Evolutionary conservation across 1,284 basidiomycete species (phyloP), one percentile per base, ranked within the genome.

Genomic region (Takashimella koratensis): DNA sequence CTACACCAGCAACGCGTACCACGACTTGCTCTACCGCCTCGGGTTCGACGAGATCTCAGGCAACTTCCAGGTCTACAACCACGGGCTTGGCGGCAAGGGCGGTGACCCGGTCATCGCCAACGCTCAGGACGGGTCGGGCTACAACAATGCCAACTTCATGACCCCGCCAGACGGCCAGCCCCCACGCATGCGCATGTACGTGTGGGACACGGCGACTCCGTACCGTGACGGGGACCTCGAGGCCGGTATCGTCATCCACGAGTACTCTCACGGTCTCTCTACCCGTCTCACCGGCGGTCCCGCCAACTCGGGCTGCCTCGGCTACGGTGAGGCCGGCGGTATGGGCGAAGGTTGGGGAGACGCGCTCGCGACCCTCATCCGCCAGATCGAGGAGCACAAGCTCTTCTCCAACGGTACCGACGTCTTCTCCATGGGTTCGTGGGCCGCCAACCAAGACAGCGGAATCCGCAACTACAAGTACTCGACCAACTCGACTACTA

Each of bases 31-130:
- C 40, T 68, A 77, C 60, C 83, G 84, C 42, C 87, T 92, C 60
- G 93, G 93, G 24, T 96, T 97, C 74, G 88, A 88, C 69, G 93
- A 97, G 75, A 81, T 83, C 6, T 80, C 90, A 3, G 92, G 94
- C 39, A 98, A 98, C 82, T 98, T 98, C 86, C 94, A 98, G 77
- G 89, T 94, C 71, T 81, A 90, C 82, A 97, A 98, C 84, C 93
- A 92, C 69, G 90, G 85, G 1, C 84, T 86, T 48, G 94, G 93
- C 27, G 94, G 94, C 41, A 78, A 79, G 54, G 92, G 89, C 67
- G 83, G 83, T 58, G 94, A 98, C 65, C 92, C 85, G 43, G 90
- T 98, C 59, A 91, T 96, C 60, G 86, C 90, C 51, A 95, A 95
- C 66, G 93, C 94, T 1, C 92, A 96, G 76, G 93, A 96, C 67